These are phyloP conservation scores for Globisporangium perplexum DNA, from an alignment of 352 stramenopile species.

Conservation along the genomic window DNA sequence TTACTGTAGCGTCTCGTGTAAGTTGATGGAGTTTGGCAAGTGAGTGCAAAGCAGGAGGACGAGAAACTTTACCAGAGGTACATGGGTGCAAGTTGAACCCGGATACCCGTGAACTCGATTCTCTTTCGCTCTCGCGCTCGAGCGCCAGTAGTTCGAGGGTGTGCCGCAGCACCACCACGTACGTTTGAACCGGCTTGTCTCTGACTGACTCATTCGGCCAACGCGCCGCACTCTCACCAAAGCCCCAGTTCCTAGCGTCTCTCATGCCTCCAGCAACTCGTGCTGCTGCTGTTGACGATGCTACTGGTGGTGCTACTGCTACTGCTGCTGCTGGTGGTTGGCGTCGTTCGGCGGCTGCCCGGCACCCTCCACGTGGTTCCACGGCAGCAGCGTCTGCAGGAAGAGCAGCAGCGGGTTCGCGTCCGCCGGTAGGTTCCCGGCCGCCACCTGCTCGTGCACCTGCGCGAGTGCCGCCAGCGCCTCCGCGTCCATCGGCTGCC, in stretches of 20 bases:
- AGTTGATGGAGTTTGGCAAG: not conserved
- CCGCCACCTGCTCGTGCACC: constrained; percentile 58
- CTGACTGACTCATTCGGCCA: too few relatives aligned
- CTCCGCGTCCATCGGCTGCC: constrained; percentile 51
- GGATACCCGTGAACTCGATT: too few relatives aligned
- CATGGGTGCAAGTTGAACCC: not conserved
- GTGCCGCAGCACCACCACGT: too few relatives aligned
- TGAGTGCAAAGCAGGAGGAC: not conserved
- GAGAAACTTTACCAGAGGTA: too few relatives aligned
- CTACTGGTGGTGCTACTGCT: too few relatives aligned
- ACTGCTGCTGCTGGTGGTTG: not conserved
- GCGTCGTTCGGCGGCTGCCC: constrained; percentile 11
- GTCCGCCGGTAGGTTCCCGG: constrained; percentile 65
- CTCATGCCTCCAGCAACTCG: not conserved
- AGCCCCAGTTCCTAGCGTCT: too few relatives aligned
- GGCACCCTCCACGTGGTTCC: constrained; percentile 75
- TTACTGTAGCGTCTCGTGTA: too few relatives aligned
- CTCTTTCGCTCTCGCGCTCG: too few relatives aligned
- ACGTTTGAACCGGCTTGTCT: too few relatives aligned
- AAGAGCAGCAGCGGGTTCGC: constrained; percentile 83
- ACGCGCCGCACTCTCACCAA: too few relatives aligned
- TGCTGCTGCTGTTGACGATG: not conserved
- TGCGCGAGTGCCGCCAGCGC: constrained; percentile 46
- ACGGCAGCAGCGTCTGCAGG: constrained; percentile 77
- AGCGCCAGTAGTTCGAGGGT: too few relatives aligned